Conservation (phyloP, 73 alveolate species). For the Stentor roeselii region DNA sequence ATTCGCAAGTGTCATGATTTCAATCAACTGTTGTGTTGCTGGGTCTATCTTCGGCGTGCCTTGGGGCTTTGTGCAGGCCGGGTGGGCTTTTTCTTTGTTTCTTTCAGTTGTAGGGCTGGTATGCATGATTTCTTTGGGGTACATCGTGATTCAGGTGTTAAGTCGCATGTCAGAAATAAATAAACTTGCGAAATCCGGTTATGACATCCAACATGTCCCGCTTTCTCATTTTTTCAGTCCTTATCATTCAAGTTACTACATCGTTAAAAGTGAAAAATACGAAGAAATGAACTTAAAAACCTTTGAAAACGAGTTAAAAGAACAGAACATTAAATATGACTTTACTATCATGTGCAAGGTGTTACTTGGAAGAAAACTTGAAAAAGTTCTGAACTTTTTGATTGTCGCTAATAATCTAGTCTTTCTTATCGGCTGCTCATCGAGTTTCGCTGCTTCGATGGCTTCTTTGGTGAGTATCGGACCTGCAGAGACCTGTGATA, state of each 20-base stretch:
- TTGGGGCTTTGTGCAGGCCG: not conserved
- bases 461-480: not conserved
- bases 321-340: conserved; percentile 4
- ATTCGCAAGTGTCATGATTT: not conserved
- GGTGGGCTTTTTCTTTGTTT: not conserved
- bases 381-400: not conserved
- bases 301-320: not conserved
- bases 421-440: not conserved
- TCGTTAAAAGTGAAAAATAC: not conserved
- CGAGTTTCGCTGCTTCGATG: not conserved
- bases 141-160: not conserved
- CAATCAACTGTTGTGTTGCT: not conserved
- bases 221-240: not conserved
- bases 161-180: not conserved
- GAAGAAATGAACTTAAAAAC: not conserved
- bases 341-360: not conserved
- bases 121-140: not conserved
- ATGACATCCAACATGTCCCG: not conserved
- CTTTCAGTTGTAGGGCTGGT: not conserved
- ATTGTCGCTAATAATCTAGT: not conserved
- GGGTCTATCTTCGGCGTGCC: conserved; percentile 7
- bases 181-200: not conserved
- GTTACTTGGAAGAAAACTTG: not conserved
- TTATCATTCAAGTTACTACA: not conserved
- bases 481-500: not conserved